Percentiles rank a stretch among this genome's conserved stretches.
Evolutionary conservation across 1,284 basidiomycete species (phyloP).

Genomic region (Earliella scabrosa): DNA sequence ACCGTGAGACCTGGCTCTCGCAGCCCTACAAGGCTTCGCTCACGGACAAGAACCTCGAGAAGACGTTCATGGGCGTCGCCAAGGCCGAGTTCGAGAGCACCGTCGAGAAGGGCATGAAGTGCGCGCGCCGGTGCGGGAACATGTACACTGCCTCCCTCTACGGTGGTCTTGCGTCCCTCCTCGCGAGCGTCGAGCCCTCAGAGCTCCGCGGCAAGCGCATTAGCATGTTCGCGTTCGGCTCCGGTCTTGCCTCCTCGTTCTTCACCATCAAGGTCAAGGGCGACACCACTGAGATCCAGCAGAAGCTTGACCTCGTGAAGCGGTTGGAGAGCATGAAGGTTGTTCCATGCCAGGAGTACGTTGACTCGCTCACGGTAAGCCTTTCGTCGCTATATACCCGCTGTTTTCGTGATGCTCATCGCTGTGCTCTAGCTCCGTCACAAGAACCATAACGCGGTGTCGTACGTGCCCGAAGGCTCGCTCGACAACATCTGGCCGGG

Average conservation of each 20-base stretch:
- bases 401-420: neutral
- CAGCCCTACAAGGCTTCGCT: conserved; percentile 76
- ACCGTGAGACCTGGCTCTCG: conserved; percentile 71
- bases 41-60: conserved; percentile 94
- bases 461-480: conserved; percentile 86
- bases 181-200: conserved; percentile 71
- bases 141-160: conserved; percentile 99
- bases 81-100: conserved; percentile 75
- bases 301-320: conserved; percentile 80
- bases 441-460: conserved; percentile 92
- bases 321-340: conserved; percentile 89
- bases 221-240: conserved; percentile 94
- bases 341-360: conserved; percentile 87
- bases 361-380: conserved; percentile 73
- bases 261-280: conserved; percentile 87
- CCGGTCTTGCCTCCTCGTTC: conserved; percentile 91
- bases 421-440: conserved; percentile 74
- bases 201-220: conserved; percentile 81
- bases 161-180: conserved; percentile 86
- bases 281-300: conserved; percentile 79
- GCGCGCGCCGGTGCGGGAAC: conserved; percentile 91
- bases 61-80: conserved; percentile 83
- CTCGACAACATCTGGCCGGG: conserved; percentile 95
- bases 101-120: conserved; percentile 80
- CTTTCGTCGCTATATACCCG: neutral